phyloP scores from a whole-genome alignment of 2,329 filamentous ascomycete genomes.

The Talaromyces islandicus region DNA sequence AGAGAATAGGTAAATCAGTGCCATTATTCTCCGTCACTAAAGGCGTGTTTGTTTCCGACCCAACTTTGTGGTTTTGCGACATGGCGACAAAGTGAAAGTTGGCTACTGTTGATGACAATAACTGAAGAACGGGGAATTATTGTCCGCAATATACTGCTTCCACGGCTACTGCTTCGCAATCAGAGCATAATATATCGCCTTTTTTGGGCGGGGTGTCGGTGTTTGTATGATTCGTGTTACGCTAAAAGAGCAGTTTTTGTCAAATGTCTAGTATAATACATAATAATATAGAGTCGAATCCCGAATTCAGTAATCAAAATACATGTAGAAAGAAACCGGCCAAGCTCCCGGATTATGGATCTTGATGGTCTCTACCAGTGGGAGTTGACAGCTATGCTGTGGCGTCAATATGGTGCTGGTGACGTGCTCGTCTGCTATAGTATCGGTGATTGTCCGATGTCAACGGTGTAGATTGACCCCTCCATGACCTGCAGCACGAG shows the following conservation, averaged over 20 bases:
- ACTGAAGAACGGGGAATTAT: too few species aligned
- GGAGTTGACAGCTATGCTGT: neutral
- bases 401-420: conserved; percentile 9
- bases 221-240: neutral
- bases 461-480: neutral
- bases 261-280: too few species aligned
- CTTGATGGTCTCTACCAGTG: neutral
- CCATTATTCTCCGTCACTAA: conserved; percentile 1
- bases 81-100: too few species aligned
- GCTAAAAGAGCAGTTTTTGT: too few species aligned
- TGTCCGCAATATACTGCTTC: too few species aligned
- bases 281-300: too few species aligned
- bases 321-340: neutral
- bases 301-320: too few species aligned
- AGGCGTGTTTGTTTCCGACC: neutral
- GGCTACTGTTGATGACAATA: too few species aligned
- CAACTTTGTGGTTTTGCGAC: neutral
- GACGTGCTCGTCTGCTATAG: conserved; percentile 12
- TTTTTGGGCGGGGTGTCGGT: neutral
- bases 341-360: neutral
- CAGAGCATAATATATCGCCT: conserved; percentile 1
- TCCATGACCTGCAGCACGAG: neutral
- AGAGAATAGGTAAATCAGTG: conserved; percentile 22
- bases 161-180: neutral
- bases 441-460: neutral